These are phyloP conservation scores for Clarkia xantiana DNA, from an alignment of 345 rosid species.

Conservation along the genomic window DNA sequence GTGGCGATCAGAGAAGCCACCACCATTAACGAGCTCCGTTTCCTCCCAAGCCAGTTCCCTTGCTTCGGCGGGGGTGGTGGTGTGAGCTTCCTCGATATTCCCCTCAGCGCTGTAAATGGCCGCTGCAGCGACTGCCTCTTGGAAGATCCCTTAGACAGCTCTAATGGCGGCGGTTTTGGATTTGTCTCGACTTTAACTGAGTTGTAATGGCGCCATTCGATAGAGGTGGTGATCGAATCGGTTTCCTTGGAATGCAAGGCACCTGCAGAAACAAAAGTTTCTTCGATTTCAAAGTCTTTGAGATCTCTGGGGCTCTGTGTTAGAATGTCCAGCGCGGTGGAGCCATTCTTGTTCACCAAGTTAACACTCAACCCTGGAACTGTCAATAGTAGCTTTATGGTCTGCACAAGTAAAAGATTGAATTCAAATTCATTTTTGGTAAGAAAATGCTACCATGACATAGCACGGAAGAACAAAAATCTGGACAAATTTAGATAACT, in stretches of 20 bases:
- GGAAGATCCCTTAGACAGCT: background rate
- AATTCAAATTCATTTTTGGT: too few relatives aligned
- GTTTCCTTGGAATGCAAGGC: constrained; percentile 5
- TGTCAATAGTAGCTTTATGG: constrained; percentile 8
- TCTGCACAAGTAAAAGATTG: constrained; percentile 5
- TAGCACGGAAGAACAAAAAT: too few relatives aligned
- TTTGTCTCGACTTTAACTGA: background rate
- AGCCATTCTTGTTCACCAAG: constrained; percentile 7
- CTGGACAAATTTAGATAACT: too few relatives aligned
- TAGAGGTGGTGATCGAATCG: background rate
- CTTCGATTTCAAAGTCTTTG: constrained; percentile 16
- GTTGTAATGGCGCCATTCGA: background rate
- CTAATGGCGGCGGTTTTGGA: constrained; percentile 2
- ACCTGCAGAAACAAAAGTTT: constrained; percentile 9
- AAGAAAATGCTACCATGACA: too few relatives aligned
- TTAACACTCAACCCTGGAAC: constrained; percentile 10
- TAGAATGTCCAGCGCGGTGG: constrained; percentile 10
- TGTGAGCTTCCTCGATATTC: background rate
- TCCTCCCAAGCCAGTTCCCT: constrained; percentile 13
- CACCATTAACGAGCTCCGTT: constrained; percentile 16
- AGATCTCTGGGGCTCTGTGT: constrained; percentile 11
- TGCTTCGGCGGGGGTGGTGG: background rate
- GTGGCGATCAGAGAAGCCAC: constrained; percentile 19
- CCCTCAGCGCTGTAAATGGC: background rate
- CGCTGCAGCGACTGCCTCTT: background rate